Conservation (phyloP, 2,329 filamentous ascomycete species). For the Fusarium gaditjirri region DNA sequence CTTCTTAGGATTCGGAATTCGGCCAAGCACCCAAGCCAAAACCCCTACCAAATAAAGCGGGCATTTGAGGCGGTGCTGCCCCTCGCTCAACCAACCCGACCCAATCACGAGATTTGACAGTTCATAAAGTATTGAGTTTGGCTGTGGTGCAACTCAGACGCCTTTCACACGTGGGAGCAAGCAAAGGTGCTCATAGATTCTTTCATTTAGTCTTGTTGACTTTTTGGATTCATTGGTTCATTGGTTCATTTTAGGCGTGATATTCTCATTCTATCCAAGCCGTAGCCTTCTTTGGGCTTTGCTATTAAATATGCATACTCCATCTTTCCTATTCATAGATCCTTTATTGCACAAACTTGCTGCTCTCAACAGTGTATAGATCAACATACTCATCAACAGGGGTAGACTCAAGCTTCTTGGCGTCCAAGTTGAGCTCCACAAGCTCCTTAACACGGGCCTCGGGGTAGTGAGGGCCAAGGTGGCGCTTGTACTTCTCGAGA, state of each 20-base stretch:
- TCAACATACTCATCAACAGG: conserved; percentile 95
- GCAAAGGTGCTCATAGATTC: not conserved
- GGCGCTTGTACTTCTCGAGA: conserved; percentile 92
- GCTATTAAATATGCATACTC: conserved; percentile 18
- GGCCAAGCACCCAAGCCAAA: conserved; percentile 8
- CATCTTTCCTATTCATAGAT: conserved; percentile 2
- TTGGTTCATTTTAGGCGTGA: conserved; percentile 14
- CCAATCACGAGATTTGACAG: conserved; percentile 30
- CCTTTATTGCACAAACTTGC: conserved; percentile 61
- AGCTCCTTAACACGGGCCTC: conserved; percentile 83
- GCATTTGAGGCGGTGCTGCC: conserved; percentile 43
- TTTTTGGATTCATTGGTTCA: conserved; percentile 11
- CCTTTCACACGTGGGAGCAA: not conserved
- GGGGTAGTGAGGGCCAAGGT: conserved; percentile 85
- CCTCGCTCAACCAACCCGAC: conserved; percentile 21
- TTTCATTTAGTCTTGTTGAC: not conserved
- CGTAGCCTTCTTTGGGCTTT: conserved; percentile 30
- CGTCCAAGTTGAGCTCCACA: conserved; percentile 80
- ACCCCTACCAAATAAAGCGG: conserved; percentile 36
- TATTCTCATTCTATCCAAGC: conserved; percentile 11
- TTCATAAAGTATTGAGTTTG: not conserved
- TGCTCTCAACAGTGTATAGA: conserved; percentile 74
- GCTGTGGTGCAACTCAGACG: conserved; percentile 9
- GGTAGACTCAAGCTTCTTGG: conserved; percentile 79
- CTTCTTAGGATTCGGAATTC: conserved; percentile 7